Base-by-base conservation (phyloP, 768 basidiomycete species). In the Amanita pseudoporphyria region DNA sequence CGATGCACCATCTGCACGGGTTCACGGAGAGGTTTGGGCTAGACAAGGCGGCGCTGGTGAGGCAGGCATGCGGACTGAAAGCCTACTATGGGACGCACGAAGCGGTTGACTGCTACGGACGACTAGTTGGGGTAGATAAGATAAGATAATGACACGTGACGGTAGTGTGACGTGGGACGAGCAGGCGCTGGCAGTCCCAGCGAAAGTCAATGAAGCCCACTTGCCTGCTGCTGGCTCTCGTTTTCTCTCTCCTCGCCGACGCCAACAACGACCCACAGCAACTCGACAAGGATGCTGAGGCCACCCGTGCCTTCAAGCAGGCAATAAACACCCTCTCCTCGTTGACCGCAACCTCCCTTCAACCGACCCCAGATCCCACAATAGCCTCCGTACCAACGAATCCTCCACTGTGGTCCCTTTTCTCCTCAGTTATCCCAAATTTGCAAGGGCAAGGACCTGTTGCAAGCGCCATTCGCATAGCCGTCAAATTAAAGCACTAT, bases 391-490 rank as follows among this genome's bases (percentile, higher is more conserved):
- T 71, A 22, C 30, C 49, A 28, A 44, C 41, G 21, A 61, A 64
- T 32, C 59, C 64, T 14, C 68, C 67, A 40, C 62, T 74, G 2
- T 71, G 67, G 52, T 82, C 81, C 12, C 65, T 86, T 31, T 64
- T 88, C 14, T 79, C 81, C 2, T 74, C 78, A 0, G 71, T 88
- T 47, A 66, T 87, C 10, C 87, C 88, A 0, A 84, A 74, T 56
- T 65, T 78, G 18, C 86, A 88, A 60, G 85, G 84, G 2, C 84
- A 84, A 62, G 87, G 85, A 3, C 87, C 88, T 6, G 61, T 90
- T 30, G 84, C 81, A 22, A 84, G 77, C 54, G 71, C 76, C 4
- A 59, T 87, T 41, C 82, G 88, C 28, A 84, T 89, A 63, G 66
- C 69, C 2, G 62, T 79, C 56, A 84, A 81, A 58, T 66, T 92